Evolutionary conservation across 306 rosid genomes (phyloP), one percentile per base, ranked within the genome.

Genomic region (Trifolium pratense): DNA sequence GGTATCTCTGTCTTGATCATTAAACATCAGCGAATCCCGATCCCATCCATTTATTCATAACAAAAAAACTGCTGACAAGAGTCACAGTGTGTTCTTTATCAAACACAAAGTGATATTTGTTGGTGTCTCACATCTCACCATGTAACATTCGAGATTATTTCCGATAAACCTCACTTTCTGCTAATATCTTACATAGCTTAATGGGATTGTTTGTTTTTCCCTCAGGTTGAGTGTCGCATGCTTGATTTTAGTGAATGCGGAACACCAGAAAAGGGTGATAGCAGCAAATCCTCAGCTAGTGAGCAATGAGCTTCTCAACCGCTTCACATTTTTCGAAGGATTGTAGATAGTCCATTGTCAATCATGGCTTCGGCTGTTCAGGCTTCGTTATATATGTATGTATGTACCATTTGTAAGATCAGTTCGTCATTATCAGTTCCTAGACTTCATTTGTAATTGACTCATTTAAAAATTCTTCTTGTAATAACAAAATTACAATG

Each of bases 191-290:
- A 32, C n/a, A n/a, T 63, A 63, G 64, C 49, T 60, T 7, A 63
- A 62, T 68, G 20, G 2, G 60, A 8, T 61, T 46, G 31, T 25
- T 25, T 25, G 29, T 7, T 77, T 26, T 51, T 74, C 5, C 13
- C 9, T 43, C 83, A 95, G 99, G 79, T 86, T 32, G 97, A 95
- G 81, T 77, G 97, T 49, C 90, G 99, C 4, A 68, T 75, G 36
- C 97, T 95, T 15, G 99, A 95, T 86, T 95, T 95, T 10, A 90
- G 97, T 45, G 99, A 90, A 80, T 95, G 99, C 43, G 99, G 88
- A 72, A 79, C 93, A n/a, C 99, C 99, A 0, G 90, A 82, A 31
- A 87, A 86, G 78, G 90, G 77, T 68, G 96, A 87, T 10, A 64
- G 71, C 17, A 81, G 82, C 59, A 95, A 87, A 84, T 72, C 90